Evolutionary conservation across 805 yeast genomes (phyloP).

Genomic region (Lachancea dasiensis): DNA sequence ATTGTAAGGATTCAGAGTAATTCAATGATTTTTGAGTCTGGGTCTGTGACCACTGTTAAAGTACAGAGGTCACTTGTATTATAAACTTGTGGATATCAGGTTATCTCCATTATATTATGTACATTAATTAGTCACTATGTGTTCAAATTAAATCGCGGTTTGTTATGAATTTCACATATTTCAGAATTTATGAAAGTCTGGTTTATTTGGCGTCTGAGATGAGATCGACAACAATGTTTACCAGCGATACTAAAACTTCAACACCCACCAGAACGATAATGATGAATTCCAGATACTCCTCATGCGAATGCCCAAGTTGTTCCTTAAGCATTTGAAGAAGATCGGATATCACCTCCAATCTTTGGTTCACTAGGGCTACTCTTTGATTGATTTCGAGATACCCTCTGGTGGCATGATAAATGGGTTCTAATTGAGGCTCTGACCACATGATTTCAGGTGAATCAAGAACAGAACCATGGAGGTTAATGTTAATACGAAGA

Average conservation of each 20-base stretch:
- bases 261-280: slow-evolving; percentile 89
- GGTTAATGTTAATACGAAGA: slow-evolving; percentile 69
- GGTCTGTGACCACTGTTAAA: slow-evolving; percentile 1
- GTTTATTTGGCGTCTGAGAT: slow-evolving; percentile 30
- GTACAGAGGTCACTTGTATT: slow-evolving; percentile 5
- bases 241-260: slow-evolving; percentile 81
- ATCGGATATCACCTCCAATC: slow-evolving; percentile 91
- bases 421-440: slow-evolving; percentile 95
- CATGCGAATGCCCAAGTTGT: slow-evolving; percentile 91
- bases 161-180: background rate
- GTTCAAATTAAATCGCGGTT: slow-evolving; percentile 2
- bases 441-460: slow-evolving; percentile 99
- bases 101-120: slow-evolving; percentile 7
- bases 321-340: slow-evolving; percentile 93
- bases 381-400: slow-evolving; percentile 93
- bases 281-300: slow-evolving; percentile 84
- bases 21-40: background rate
- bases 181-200: background rate
- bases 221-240: slow-evolving; percentile 67
- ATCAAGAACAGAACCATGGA: slow-evolving; percentile 85
- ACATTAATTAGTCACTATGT: slow-evolving; percentile 8
- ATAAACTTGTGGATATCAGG: slow-evolving; percentile 9
- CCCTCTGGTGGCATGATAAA: slow-evolving; percentile 94
- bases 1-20: slow-evolving; percentile 35
- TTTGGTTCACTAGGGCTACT: slow-evolving; percentile 80